Conservation (phyloP, 2,329 filamentous ascomycete species). For the Pestalotiopsis sp. region DNA sequence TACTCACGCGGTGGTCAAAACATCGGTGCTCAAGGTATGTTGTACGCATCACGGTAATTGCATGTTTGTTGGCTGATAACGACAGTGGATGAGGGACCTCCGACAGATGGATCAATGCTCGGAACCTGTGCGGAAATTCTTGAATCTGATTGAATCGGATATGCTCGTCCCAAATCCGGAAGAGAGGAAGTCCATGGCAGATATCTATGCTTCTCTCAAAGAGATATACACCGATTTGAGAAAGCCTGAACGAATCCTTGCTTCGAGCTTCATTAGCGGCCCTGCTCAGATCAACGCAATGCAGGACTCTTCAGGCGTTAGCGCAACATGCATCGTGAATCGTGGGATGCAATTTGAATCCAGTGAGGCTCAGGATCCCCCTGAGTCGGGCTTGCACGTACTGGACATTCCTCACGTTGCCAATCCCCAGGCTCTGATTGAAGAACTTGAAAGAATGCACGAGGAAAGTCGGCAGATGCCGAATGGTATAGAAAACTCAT, state of each 20-base stretch:
- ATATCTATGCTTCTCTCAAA: background rate
- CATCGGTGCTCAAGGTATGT: constrained; percentile 14
- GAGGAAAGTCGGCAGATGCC: background rate
- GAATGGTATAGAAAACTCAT: no score
- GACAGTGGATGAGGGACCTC: background rate
- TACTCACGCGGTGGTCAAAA: constrained; percentile 4
- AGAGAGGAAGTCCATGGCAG: background rate
- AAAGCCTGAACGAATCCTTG: background rate
- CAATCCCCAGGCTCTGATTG: background rate
- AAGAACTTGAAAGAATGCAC: background rate
- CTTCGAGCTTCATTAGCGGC: no score
- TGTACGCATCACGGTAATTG: background rate
- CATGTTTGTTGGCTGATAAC: background rate
- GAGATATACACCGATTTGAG: background rate
- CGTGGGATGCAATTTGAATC: background rate
- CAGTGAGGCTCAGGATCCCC: background rate
- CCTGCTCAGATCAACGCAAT: no score
- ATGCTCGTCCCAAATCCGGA: background rate
- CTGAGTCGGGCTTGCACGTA: background rate
- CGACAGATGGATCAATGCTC: background rate
- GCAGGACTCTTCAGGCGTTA: no score
- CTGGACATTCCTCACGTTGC: background rate
- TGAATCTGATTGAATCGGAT: background rate
- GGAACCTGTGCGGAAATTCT: background rate
- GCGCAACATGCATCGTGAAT: background rate